Percentiles rank a stretch among this genome's conserved stretches.
phyloP scores from a whole-genome alignment of 2,329 filamentous ascomycete species.

The Paecilomyces dactylethromorphus region DNA sequence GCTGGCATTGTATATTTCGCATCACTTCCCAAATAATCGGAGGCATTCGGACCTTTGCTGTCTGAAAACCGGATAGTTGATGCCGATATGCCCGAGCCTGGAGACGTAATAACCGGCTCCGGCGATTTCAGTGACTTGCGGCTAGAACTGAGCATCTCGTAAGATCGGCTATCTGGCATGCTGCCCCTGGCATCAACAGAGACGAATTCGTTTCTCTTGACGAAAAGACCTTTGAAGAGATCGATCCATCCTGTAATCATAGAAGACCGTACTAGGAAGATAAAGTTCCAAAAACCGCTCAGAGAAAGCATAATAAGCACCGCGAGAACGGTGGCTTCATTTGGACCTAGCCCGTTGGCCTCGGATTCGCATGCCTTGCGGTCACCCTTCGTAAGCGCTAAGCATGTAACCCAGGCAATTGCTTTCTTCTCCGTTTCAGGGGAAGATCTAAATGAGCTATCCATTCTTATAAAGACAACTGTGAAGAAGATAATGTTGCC shows the following conservation, averaged over 20 bases:
- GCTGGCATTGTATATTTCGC: conserved; percentile 42
- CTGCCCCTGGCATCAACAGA: conserved; percentile 70
- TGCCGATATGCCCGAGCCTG: conserved; percentile 16
- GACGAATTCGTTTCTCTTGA: conserved; percentile 68
- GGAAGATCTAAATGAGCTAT: conserved; percentile 59
- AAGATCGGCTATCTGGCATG: conserved; percentile 61
- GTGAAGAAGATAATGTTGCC: conserved; percentile 91
- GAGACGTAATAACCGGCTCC: conserved; percentile 24
- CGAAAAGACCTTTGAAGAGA: conserved; percentile 47
- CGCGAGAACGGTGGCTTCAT: conserved; percentile 69
- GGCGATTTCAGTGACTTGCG: conserved; percentile 22
- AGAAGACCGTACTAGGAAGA: conserved; percentile 75
- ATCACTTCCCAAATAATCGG: conserved; percentile 36
- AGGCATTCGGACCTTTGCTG: conserved; percentile 18
- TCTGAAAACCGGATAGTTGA: conserved; percentile 12
- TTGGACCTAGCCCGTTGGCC: conserved; percentile 60
- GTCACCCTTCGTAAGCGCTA: conserved; percentile 52
- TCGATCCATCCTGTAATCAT: conserved; percentile 82
- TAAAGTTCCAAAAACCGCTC: conserved; percentile 77
- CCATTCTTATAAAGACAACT: conserved; percentile 81
- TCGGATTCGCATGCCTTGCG: conserved; percentile 60
- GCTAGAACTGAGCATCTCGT: conserved; percentile 63
- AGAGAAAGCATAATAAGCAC: conserved; percentile 77
- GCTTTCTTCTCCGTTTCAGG: conserved; percentile 52
- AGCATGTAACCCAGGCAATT: conserved; percentile 63